Evolutionary conservation across 2,329 filamentous ascomycete genomes (phyloP).

Genomic region (Aspergillus sp.): DNA sequence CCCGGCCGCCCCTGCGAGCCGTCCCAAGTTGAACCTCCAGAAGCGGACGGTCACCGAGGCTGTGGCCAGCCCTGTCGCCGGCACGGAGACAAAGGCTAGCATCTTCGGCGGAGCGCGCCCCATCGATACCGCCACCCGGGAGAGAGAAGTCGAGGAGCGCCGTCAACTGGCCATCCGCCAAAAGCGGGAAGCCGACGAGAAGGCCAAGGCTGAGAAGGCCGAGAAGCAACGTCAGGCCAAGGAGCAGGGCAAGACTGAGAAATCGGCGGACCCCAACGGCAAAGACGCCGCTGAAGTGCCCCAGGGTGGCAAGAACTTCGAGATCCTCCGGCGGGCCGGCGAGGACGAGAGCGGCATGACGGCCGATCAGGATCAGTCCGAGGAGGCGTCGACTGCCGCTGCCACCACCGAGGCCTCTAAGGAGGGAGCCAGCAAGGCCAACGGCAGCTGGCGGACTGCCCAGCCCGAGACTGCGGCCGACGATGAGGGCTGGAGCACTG

Average conservation of each 20-base stretch:
- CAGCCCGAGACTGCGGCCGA: conserved; percentile 33
- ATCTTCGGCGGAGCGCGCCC: conserved; percentile 92
- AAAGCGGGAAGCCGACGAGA: conserved; percentile 85
- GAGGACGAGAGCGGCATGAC: conserved; percentile 49
- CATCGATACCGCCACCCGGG: conserved; percentile 86
- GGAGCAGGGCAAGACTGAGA: conserved; percentile 36
- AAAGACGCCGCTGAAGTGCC: conserved; percentile 41
- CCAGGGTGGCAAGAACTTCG: conserved; percentile 50
- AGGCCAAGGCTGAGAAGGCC: conserved; percentile 68
- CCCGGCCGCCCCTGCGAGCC: conserved; percentile 55
- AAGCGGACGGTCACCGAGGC: conserved; percentile 89
- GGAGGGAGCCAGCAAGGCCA: conserved; percentile 42
- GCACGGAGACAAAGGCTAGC: conserved; percentile 73
- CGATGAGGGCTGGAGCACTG: conserved; percentile 50
- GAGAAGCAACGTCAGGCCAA: conserved; percentile 59
- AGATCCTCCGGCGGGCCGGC: conserved; percentile 53
- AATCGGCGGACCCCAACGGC: conserved; percentile 33
- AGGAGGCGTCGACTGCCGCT: conserved; percentile 44
- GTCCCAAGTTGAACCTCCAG: conserved; percentile 80
- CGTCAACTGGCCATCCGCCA: conserved; percentile 68
- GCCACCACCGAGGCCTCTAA: conserved; percentile 52
- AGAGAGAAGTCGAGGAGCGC: conserved; percentile 89
- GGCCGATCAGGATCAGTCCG: conserved; percentile 51
- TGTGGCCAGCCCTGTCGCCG: conserved; percentile 45
- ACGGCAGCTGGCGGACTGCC: conserved; percentile 42